Evolutionary conservation across 2,329 filamentous ascomycete species (phyloP).

Genomic region (Raffaelea albimanens): DNA sequence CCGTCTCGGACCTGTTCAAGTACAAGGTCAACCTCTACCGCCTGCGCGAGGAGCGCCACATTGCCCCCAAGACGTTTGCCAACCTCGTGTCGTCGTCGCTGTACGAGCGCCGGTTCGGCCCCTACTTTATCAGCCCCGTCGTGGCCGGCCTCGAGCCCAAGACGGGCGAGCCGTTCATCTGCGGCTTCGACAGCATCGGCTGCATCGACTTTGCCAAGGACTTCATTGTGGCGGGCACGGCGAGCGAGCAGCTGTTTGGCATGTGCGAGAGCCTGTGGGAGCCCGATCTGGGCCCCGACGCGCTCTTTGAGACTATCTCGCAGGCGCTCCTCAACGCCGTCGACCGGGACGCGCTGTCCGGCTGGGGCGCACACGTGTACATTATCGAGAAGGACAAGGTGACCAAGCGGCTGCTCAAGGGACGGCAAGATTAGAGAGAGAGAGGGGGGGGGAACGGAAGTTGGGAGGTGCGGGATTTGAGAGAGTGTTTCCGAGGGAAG

Average conservation of each 20-base stretch:
- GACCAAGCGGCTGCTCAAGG: slow-evolving; percentile 96
- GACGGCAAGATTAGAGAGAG: slow-evolving; percentile 70
- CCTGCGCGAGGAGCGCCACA: slow-evolving; percentile 92
- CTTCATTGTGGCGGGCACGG: slow-evolving; percentile 95
- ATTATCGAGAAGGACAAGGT: slow-evolving; percentile 99
- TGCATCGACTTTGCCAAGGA: slow-evolving; percentile 99
- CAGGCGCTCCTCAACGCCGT: slow-evolving; percentile 93
- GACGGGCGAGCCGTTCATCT: slow-evolving; percentile 92
- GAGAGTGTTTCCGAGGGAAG: not conserved
- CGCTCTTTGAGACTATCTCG: slow-evolving; percentile 96
- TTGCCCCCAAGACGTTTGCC: slow-evolving; percentile 88
- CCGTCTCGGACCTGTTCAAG: slow-evolving; percentile 92
- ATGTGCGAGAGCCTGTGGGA: slow-evolving; percentile 98
- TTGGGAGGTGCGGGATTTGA: not conserved
- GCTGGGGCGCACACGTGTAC: slow-evolving; percentile 98
- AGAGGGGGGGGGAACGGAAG: not conserved
- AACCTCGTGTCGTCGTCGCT: slow-evolving; percentile 86
- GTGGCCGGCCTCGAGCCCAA: slow-evolving; percentile 93
- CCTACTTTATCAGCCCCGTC: slow-evolving; percentile 92
- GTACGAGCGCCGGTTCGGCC: slow-evolving; percentile 93
- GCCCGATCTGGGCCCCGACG: slow-evolving; percentile 90
- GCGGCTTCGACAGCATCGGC: slow-evolving; percentile 96
- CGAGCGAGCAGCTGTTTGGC: slow-evolving; percentile 94
- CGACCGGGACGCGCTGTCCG: slow-evolving; percentile 90
- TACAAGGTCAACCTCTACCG: slow-evolving; percentile 99